Conservation (phyloP, 441 rosid species). For the Syzygium syzygioides region DNA sequence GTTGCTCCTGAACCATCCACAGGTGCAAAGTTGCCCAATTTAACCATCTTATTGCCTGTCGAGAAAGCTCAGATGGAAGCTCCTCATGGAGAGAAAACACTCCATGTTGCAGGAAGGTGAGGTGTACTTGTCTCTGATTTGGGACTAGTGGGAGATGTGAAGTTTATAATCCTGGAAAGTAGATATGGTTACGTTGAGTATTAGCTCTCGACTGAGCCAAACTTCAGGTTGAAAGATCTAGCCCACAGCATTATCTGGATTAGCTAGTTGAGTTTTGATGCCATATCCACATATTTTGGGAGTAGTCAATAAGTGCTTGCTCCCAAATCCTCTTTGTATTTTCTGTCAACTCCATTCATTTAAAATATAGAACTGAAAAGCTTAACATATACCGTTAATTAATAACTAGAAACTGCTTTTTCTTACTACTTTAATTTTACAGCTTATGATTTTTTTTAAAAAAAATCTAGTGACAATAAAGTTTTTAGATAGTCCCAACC, state of each 20-base stretch:
- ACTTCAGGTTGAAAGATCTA: neutral
- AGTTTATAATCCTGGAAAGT: neutral
- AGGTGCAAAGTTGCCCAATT: conserved; percentile 73
- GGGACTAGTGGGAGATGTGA: neutral
- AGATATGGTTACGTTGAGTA: neutral
- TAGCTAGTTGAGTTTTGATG: neutral
- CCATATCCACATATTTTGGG: neutral
- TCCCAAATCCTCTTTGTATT: neutral
- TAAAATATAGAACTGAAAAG: neutral
- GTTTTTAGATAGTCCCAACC: neutral
- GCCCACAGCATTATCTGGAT: neutral
- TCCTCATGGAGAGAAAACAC: conserved; percentile 45
- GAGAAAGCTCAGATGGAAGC: conserved; percentile 38
- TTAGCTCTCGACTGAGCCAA: neutral
- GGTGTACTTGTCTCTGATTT: conserved; percentile 2
- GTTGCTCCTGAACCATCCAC: neutral
- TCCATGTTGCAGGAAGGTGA: conserved; percentile 67
- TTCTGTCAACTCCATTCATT: neutral
- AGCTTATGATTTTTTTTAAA: neutral
- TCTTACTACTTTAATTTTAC: neutral
- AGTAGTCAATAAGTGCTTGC: neutral
- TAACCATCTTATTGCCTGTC: conserved; percentile 49
- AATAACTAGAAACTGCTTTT: neutral
- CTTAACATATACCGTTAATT: neutral
- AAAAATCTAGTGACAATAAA: neutral